Conservation (phyloP, 1,284 basidiomycete species). For the Paramarasmius palmivorus region DNA sequence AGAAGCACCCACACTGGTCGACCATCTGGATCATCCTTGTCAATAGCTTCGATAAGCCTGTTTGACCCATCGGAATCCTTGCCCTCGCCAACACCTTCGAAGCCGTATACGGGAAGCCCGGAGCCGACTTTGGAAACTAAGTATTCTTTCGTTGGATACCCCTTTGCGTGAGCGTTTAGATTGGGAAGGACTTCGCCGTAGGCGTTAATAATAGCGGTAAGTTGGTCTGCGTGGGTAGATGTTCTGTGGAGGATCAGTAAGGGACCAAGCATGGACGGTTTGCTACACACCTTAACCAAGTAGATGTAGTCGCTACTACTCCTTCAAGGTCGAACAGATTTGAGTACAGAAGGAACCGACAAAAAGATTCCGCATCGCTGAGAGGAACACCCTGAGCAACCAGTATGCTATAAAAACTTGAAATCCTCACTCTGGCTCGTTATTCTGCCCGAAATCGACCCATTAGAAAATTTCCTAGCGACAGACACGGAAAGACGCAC, state of each 20-base stretch:
- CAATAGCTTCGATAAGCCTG: slow-evolving; percentile 2
- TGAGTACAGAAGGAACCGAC: slow-evolving; percentile 5
- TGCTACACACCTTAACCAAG: not conserved
- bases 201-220: slow-evolving; percentile 6
- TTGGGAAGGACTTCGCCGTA: slow-evolving; percentile 10
- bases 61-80: slow-evolving; percentile 6
- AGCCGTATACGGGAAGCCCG: slow-evolving; percentile 4
- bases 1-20: slow-evolving; percentile 9
- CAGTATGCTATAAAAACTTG: no score
- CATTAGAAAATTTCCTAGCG: no score
- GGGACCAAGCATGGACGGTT: not conserved
- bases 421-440: no score
- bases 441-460: no score
- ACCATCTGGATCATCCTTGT: slow-evolving; percentile 4
- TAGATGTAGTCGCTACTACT: slow-evolving; percentile 5
- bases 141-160: slow-evolving; percentile 3
- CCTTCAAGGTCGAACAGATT: slow-evolving; percentile 5
- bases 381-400: no score
- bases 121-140: slow-evolving; percentile 2
- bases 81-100: slow-evolving; percentile 1
- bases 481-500: no score
- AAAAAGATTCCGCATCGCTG: no score
- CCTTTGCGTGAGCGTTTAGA: slow-evolving; percentile 4
- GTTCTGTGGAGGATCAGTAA: not conserved
- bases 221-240: slow-evolving; percentile 4